Evolutionary conservation across 1,284 basidiomycete genomes (phyloP).

Genomic region (Cryptococcus floricola): DNA sequence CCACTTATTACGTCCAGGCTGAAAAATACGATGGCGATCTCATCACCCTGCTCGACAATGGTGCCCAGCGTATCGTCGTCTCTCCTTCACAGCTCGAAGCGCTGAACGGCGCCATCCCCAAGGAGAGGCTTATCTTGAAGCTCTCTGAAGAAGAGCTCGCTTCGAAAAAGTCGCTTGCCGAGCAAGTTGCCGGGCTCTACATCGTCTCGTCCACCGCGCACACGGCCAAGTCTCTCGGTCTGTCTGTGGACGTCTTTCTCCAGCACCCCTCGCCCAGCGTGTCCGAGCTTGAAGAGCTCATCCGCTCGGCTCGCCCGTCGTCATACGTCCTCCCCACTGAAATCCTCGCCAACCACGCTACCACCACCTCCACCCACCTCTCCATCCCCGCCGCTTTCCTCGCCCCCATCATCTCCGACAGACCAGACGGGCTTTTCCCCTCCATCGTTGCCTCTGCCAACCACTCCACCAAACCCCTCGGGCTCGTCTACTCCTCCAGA

Average conservation of each 20-base stretch:
- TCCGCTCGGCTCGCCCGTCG: slow-evolving; percentile 64
- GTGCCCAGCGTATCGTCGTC: slow-evolving; percentile 72
- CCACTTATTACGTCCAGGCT: slow-evolving; percentile 58
- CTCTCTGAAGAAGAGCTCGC: slow-evolving; percentile 70
- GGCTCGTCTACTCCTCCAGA: slow-evolving; percentile 93
- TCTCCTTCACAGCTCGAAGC: slow-evolving; percentile 63
- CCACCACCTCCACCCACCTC: slow-evolving; percentile 59
- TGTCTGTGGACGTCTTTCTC: slow-evolving; percentile 63
- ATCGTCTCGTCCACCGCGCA: slow-evolving; percentile 42
- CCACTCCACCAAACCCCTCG: slow-evolving; percentile 73
- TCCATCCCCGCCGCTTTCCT: slow-evolving; percentile 83
- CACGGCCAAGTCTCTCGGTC: slow-evolving; percentile 67
- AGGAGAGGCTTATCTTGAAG: slow-evolving; percentile 67
- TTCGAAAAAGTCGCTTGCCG: slow-evolving; percentile 58
- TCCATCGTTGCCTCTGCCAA: slow-evolving; percentile 74
- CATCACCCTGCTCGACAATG: slow-evolving; percentile 65
- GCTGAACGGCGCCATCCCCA: slow-evolving; percentile 56
- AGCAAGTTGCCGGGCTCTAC: slow-evolving; percentile 26
- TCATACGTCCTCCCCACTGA: slow-evolving; percentile 70
- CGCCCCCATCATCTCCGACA: slow-evolving; percentile 75
- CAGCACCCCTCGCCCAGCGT: slow-evolving; percentile 51
- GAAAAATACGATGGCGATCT: slow-evolving; percentile 58
- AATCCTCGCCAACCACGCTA: slow-evolving; percentile 58
- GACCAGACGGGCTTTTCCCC: slow-evolving; percentile 86
- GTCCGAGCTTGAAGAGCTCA: slow-evolving; percentile 53